These are phyloP conservation scores for Coprinopsis cinerea DNA, from an alignment of 768 basidiomycete species.

Conservation along the genomic window DNA sequence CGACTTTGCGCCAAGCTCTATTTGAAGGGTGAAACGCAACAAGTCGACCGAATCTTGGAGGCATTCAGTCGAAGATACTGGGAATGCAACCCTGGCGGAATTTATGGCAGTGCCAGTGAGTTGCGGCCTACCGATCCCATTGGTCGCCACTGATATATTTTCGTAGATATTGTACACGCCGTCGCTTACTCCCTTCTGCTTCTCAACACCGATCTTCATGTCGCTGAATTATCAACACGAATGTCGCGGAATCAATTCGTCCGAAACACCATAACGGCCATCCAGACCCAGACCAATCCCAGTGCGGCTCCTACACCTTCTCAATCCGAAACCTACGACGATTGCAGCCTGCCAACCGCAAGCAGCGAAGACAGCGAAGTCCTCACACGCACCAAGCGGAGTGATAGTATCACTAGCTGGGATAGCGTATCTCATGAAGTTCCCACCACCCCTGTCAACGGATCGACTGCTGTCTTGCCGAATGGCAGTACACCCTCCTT, in stretches of 20 bases:
- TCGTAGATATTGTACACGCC: constrained; percentile 85
- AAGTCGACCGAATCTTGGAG: constrained; percentile 94
- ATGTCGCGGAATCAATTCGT: constrained; percentile 95
- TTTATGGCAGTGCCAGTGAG: constrained; percentile 86
- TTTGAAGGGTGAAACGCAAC: constrained; percentile 94
- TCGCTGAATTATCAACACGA: constrained; percentile 80
- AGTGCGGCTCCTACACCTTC: constrained; percentile 42
- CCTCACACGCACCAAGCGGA: constrained; percentile 58
- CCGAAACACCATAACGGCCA: constrained; percentile 81
- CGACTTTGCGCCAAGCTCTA: constrained; percentile 87
- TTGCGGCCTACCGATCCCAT: constrained; percentile 15
- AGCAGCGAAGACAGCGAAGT: constrained; percentile 56
- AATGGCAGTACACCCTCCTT: constrained; percentile 67
- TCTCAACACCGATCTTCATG: constrained; percentile 95
- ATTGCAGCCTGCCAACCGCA: constrained; percentile 52
- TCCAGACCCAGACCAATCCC: constrained; percentile 72
- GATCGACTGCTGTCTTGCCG: constrained; percentile 25
- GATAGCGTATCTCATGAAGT: constrained; percentile 68
- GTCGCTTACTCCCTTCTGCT: constrained; percentile 89
- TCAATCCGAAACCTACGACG: constrained; percentile 52
- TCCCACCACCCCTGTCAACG: constrained; percentile 22
- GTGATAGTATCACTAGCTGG: constrained; percentile 83
- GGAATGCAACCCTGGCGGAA: constrained; percentile 76
- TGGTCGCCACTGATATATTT: constrained; percentile 4
- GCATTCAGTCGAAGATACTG: constrained; percentile 88